Base-by-base conservation (phyloP, 2,329 filamentous ascomycete genomes). In the Colletotrichum endophyticum region DNA sequence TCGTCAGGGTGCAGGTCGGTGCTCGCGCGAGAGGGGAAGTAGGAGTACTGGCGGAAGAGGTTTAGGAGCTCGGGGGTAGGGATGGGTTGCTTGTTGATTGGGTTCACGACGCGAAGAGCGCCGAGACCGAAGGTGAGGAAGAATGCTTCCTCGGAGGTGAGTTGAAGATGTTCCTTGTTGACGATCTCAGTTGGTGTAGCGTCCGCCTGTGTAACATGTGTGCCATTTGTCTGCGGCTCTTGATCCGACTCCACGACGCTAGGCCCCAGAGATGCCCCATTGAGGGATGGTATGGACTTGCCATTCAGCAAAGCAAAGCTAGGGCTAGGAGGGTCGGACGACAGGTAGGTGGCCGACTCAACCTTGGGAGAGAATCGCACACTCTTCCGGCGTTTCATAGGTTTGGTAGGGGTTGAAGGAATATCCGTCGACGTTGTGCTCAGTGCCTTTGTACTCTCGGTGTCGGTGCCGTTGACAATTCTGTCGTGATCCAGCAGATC, bases 111-210 rank as follows among this genome's bases (percentile, higher is more conserved):
- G 5, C 89, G 86, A 11, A 99, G 89, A 6, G 91, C 91, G 1
- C 96, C 96, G 2, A 99, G 88, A 0, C 91, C 94, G 82, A 98
- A 99, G 6, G 89, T 89, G 12, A 99, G 90, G 83, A 98, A 99
- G 85, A 99, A 98, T 0, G 96, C 94, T 85, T 99, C 97, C 84
- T 98, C 96, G 0, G 94, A 91, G 4, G 94, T 96, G 11, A 99
- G 89, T 83, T 99, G 97, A n/a, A 98, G 92, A 81, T 98, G 96
- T 81, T 99, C 97, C 85, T 86, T 89, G 79, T 91, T 88, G 67
- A 84, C 80, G 5, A 91, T 80, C n/a, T 83, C 79, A 12, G 30
- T 22, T 9, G 63, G 15, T 39, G 28, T 19, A 70, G 56, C 5
- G 19, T 62, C 28, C 16, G 70, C 56, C 30, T 68, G 75, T 61